Base-by-base conservation (phyloP, 768 basidiomycete species). In the Tephrocybe sp. region DNA sequence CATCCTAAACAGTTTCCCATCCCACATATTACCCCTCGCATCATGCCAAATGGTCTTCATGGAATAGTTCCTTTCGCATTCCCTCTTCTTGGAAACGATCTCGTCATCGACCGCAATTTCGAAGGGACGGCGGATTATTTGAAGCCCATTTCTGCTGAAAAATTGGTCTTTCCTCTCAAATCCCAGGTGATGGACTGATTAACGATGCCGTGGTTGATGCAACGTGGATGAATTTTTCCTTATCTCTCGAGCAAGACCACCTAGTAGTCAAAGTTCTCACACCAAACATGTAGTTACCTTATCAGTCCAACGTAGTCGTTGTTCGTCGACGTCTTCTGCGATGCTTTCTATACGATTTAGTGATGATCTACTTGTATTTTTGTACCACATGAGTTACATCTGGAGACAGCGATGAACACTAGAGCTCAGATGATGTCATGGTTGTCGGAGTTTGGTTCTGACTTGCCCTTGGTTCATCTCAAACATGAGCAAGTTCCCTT, bases 31-130 rank as follows among this genome's bases (percentile, higher is more conserved):
- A 62, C 65, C 9, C 58, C 65, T 16, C 62, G 69, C 16, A 22
- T 65, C 9, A 68, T 69, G 66, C 68, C 68, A 20, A 65, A 66
- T 0, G 65, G 68, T 5, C 56, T 67, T 17, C 58, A 54, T 12
- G 44, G 56, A 17, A 60, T 68, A 9, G 60, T 65, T 8, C 34
- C 53, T 0, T 65, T 68, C 45, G 68, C 53, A 11, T 67, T 71
- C 39, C 38, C 41, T 13, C 48, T 70, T 11, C 51, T 69, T 26
- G 67, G 67, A 5, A 35, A 58, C 0, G 65, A 64, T 13, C 64
- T 64, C 34, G 62, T 69, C 12, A 47, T 34, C n/a, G 63, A 63
- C 20, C 57, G 66, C 14, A 44, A 20, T 3, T 6, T 32, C n/a
- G 42, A 35, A 16, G 31, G 49, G 14, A 3, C 46, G 16, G 38